Conservation (phyloP, 768 basidiomycete genomes). For the Tricholomella constricta region DNA sequence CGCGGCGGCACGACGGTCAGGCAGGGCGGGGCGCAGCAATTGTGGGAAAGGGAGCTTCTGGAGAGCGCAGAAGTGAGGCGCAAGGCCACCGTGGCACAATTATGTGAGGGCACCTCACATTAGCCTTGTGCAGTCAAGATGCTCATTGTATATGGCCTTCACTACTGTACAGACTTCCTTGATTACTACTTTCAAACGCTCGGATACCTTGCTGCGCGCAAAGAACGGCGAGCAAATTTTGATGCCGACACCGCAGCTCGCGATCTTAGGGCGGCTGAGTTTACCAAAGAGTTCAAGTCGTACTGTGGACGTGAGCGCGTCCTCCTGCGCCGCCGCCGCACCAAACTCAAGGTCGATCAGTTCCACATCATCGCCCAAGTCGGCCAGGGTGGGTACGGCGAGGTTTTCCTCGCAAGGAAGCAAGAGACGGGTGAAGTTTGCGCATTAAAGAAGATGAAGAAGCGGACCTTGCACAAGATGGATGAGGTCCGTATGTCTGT, state of each 20-base stretch:
- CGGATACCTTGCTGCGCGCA: constrained; percentile 85
- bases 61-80: constrained; percentile 87
- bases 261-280: constrained; percentile 54
- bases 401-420: constrained; percentile 94
- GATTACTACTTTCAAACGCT: constrained; percentile 98
- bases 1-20: constrained; percentile 56
- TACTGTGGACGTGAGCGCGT: constrained; percentile 96
- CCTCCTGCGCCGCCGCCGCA: constrained; percentile 85
- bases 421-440: constrained; percentile 96
- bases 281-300: constrained; percentile 82
- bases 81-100: constrained; percentile 95
- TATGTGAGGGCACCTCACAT: constrained; percentile 73
- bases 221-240: constrained; percentile 81
- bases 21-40: constrained; percentile 58
- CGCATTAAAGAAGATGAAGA: constrained; percentile 96
- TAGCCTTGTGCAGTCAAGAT: not conserved
- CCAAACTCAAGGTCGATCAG: constrained; percentile 90
- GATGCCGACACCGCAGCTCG: constrained; percentile 80
- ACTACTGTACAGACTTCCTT: constrained; percentile 94
- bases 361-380: constrained; percentile 99
- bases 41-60: constrained; percentile 86
- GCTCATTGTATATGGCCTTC: not conserved
- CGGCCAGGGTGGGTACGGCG: constrained; percentile 98
- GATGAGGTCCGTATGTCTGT: constrained; percentile 70
- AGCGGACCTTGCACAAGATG: constrained; percentile 95